Percentiles rank a stretch among this genome's conserved stretches.
These are phyloP conservation scores for Phytophthora sp. DNA, from an alignment of 352 stramenopile species.

Conservation along the genomic window DNA sequence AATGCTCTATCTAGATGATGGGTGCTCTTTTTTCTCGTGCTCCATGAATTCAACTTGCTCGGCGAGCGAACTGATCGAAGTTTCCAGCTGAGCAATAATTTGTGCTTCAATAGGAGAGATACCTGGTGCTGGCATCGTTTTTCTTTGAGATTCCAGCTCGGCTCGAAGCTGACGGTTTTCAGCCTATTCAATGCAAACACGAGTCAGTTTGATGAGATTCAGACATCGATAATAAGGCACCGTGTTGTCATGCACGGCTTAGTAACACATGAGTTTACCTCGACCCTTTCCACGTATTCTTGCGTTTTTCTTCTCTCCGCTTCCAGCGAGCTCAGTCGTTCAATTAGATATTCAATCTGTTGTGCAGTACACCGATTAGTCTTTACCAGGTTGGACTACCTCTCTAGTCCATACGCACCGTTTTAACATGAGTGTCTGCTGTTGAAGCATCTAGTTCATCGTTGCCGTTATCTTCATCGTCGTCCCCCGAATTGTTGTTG, in stretches of 20 bases:
- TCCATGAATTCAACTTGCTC: conserved; percentile 54
- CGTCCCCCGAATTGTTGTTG: conserved; percentile 17
- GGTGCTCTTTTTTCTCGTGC: conserved; percentile 34
- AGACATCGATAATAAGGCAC: too few species aligned
- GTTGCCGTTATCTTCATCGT: conserved; percentile 21
- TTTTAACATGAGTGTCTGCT: conserved; percentile 45
- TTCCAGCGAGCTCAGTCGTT: conserved; percentile 58
- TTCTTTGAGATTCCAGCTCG: conserved; percentile 31
- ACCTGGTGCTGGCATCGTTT: background rate
- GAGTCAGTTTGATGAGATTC: background rate
- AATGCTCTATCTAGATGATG: background rate
- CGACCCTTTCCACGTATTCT: conserved; percentile 44
- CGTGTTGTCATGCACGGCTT: background rate
- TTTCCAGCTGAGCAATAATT: conserved; percentile 55
- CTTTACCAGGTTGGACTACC: too few species aligned
- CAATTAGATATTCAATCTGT: conserved; percentile 67
- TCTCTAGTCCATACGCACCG: conserved; percentile 25
- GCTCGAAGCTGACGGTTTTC: conserved; percentile 48
- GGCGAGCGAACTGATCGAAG: conserved; percentile 49
- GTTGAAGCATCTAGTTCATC: conserved; percentile 3
- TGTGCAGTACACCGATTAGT: background rate
- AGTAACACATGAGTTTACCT: conserved; percentile 40
- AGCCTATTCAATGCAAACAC: conserved; percentile 20
- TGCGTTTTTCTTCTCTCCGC: conserved; percentile 45
- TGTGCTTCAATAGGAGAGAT: conserved; percentile 47